Base-by-base conservation (phyloP, 768 basidiomycete genomes). In the Nidularia pulvinata region DNA sequence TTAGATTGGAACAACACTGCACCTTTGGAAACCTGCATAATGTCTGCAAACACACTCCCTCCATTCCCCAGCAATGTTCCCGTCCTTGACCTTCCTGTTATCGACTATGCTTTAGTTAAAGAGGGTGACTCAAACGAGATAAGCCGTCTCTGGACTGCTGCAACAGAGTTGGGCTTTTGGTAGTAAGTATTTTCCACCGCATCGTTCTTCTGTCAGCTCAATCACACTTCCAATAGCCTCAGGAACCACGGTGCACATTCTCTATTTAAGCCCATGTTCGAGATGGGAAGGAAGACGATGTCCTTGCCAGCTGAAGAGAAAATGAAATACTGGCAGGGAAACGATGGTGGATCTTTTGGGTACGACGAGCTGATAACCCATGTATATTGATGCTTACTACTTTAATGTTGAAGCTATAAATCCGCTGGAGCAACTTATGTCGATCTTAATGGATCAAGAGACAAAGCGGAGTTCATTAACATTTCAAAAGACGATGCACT, bases 401-500 rank as follows among this genome's bases (percentile, higher is more conserved):
- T 32, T 33, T 19, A n/a, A 9, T 49, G 16, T 5, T 32, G 7
- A 16, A 76, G 76, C 32, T 86, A 85, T 60, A 86, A 86, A 66
- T 79, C 77, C 25, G 69, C 72, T 0, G 86, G 86, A 0, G 78
- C 78, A 2, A 82, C 78, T 48, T 82, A 81, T 7, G 76, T 80
- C 1, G 85, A 88, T 60, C 76, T 77, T 16, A 70, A 70, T 14
- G 86, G 86, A 46, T 74, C 71, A 25, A 60, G 65, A n/a, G 86
- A 87, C 59, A 71, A 70, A 0, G 72, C 76, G 1, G 83, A 87
- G 59, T 86, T 84, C 65, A 73, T 88, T 54, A 86, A 86, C 57
- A 66, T 88, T 30, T 71, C 85, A 0, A 85, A 85, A 60, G 86
- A 89, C 59, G 86, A 89, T 57, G 83, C 76, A 0, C 59, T 88